These are phyloP conservation scores for Phytophthora europaea DNA, from an alignment of 352 stramenopile genomes.

Conservation along the genomic window DNA sequence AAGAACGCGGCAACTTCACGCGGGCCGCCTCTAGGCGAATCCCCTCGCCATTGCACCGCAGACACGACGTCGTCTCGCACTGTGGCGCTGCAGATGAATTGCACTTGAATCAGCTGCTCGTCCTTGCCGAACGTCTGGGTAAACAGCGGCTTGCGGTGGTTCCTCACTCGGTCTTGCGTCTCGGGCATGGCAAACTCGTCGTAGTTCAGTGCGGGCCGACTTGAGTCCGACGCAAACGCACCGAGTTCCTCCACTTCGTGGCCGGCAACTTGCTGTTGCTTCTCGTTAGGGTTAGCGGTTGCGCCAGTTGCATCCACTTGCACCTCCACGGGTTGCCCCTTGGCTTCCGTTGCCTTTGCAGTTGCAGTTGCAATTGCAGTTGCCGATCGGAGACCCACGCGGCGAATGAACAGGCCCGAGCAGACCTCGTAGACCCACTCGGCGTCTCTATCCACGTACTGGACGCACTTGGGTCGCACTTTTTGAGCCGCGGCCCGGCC, in stretches of 20 bases:
- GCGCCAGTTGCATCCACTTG: conserved; percentile 26
- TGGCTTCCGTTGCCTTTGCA: background rate
- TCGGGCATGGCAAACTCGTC: conserved; percentile 59
- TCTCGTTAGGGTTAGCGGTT: conserved; percentile 1
- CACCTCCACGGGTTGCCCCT: conserved; percentile 20
- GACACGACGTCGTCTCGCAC: conserved; percentile 56
- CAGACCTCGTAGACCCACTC: conserved; percentile 81
- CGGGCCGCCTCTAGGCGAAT: conserved; percentile 2
- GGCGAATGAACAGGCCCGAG: conserved; percentile 61
- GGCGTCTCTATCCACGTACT: conserved; percentile 61
- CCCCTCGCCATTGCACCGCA: conserved; percentile 50
- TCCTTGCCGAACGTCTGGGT: conserved; percentile 63
- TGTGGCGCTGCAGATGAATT: conserved; percentile 76
- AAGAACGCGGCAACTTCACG: conserved; percentile 58
- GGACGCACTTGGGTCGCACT: conserved; percentile 70
- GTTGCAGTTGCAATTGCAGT: conserved; percentile 10
- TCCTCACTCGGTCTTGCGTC: conserved; percentile 52
- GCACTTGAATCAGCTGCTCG: conserved; percentile 53
- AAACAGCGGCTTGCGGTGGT: conserved; percentile 61
- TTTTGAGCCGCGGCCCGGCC: conserved; percentile 62
- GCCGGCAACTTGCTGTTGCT: conserved; percentile 7
- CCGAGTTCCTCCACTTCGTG: conserved; percentile 56
- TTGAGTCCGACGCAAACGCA: conserved; percentile 46
- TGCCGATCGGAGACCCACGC: conserved; percentile 40
- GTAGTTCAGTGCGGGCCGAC: conserved; percentile 42